Base-by-base conservation (phyloP, 2,329 filamentous ascomycete species). In the Parastagonospora nodorum region DNA sequence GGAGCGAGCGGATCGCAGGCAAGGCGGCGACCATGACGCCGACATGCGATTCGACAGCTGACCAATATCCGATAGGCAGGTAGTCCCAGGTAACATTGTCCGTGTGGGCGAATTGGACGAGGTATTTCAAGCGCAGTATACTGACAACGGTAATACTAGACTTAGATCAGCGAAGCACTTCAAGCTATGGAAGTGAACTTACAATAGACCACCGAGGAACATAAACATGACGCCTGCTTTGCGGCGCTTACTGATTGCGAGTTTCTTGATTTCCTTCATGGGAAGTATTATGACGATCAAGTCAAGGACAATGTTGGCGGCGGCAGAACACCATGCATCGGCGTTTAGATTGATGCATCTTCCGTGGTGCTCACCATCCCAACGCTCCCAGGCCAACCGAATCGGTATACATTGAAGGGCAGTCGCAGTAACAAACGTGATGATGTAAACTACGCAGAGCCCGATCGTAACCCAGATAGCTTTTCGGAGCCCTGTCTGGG, bases 91-190 rank as follows among this genome's bases (percentile, higher is more conserved):
- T 72, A 2, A 74, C 51, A 51, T 80, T 79, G 0, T 68, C 46
- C 1, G 75, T 74, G 24, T 69, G 72, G 9, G 74, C 72, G 53
- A 80, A 79, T 16, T 73, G 62, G 32, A 79, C 71, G 39, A 80
- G 64, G 15, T 71, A 75, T 19, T 74, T 70, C 3, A 80, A 59
- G 8, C 77, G 74, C 27, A 79, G 59, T 24, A 75, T 71, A 48
- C 75, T 77, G 51, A 79, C 67, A n/a, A 80, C 52, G 2, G 75
- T 79, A 33, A 78, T 75, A 45, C 75, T 78, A 32, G 2, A 6
- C 19, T 24, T 12, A 11, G 24, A 35, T 51, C 6, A 55, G 44
- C 7, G 16, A 16, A 2, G 2, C 2, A 2, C n/a, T 4, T 15
- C 4, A 30, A 16, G 33, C 16, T 11, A 16, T 12, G 11, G 2